Base-by-base conservation (phyloP, 768 basidiomycete genomes). In the Phlebiopsis gigantea region DNA sequence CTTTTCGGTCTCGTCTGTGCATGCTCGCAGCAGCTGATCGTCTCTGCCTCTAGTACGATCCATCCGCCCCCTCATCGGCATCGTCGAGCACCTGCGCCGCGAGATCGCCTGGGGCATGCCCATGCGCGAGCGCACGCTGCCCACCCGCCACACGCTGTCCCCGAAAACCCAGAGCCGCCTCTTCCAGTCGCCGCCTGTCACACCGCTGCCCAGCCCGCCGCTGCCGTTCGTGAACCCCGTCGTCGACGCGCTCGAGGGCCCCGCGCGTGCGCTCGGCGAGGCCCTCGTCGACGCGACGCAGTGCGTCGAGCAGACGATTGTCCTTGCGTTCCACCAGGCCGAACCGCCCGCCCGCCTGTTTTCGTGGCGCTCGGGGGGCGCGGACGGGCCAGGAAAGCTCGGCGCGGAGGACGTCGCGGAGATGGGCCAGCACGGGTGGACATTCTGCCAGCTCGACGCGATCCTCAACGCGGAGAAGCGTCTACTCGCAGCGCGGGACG, bases 61-160 rank as follows among this genome's bases (percentile, higher is more conserved):
- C 7, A 69, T 79, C 17, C 75, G 74, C 31, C 75, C 76, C n/a
- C 68, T 79, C 19, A 70, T 77, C n/a, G 68, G 71, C 21, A 75
- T 71, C 5, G 69, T 78, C 12, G 79, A 79, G 55, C 76, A 78
- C 56, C 57, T 76, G 10, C 73, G 78, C 7, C 70, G 77, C 29
- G 77, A 78, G 57, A 64, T 80, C 8, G 73, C 76, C 2, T 75
- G 75, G 72, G 76, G 74, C 19, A 70, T 72, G 62, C 58, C 67
- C 1, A 65, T 68, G 46, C 46, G 55, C 7, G 62, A 62, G 30
- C 57, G 53, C 28, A 30, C 43, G 12, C 31, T n/a, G 3, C 43
- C 34, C 12, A 51, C 34, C 4, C 50, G 50, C 1, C 50, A 41
- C 22, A 39, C 34, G 34, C 34, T 12, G 12, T 39, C 34, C 3